Evolutionary conservation across 371 early-diverging fungal species (phyloP).

Genomic region (Basidiobolus meristosporus): DNA sequence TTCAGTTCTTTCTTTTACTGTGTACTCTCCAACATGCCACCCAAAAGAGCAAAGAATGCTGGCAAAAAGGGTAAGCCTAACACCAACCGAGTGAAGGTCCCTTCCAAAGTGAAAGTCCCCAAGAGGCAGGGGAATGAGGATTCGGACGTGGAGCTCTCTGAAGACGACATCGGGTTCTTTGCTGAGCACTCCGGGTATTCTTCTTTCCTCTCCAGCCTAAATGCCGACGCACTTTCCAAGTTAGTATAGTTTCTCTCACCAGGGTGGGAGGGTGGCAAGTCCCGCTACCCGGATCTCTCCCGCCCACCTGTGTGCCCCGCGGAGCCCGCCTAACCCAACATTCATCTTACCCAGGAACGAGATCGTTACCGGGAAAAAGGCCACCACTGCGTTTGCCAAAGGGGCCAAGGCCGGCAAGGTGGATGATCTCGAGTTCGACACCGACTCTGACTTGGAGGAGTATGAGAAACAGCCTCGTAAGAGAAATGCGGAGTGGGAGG

Average conservation of each 20-base stretch:
- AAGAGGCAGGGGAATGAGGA: too few species aligned
- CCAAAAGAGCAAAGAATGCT: too few species aligned
- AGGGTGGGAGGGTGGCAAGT: too few species aligned
- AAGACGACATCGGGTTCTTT: slow-evolving; percentile 40
- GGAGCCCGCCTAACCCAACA: not conserved
- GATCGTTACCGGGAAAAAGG: slow-evolving; percentile 8
- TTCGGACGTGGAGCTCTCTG: slow-evolving; percentile 26
- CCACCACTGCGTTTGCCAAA: slow-evolving; percentile 1
- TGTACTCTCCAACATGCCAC: too few species aligned
- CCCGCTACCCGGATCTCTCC: too few species aligned
- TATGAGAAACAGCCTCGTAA: slow-evolving; percentile 36
- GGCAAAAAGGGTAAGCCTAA: too few species aligned
- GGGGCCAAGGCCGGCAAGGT: slow-evolving; percentile 6
- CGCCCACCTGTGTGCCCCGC: too few species aligned
- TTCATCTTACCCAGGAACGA: not conserved
- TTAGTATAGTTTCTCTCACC: not conserved
- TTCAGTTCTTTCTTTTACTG: too few species aligned
- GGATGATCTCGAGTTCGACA: slow-evolving; percentile 8
- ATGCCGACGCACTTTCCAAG: slow-evolving; percentile 14
- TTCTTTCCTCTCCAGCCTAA: slow-evolving; percentile 19
- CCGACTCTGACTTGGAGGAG: slow-evolving; percentile 40
- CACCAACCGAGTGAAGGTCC: too few species aligned
- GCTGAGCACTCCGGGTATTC: slow-evolving; percentile 15
- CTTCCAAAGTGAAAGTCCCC: too few species aligned
- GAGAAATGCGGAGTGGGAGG: slow-evolving; percentile 23